phyloP scores from a whole-genome alignment of 768 basidiomycete genomes.

The Omphalotus guepiniiformis region DNA sequence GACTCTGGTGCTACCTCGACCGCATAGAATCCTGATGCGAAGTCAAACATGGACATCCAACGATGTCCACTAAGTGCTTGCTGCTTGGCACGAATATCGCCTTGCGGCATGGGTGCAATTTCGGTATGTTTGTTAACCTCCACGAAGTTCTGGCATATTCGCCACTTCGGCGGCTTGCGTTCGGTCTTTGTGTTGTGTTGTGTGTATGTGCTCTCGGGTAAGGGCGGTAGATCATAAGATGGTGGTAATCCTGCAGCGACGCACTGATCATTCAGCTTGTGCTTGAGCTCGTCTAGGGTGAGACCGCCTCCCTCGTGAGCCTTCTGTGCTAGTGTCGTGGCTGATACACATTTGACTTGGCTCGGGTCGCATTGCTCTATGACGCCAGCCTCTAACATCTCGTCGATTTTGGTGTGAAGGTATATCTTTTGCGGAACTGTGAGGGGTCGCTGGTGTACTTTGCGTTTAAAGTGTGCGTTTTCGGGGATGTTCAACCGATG shows the following conservation, averaged over 20 bases:
- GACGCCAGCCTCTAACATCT: conserved; percentile 30
- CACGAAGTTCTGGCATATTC: background rate
- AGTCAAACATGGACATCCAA: conserved; percentile 32
- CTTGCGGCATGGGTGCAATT: no score
- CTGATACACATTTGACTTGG: conserved; percentile 31
- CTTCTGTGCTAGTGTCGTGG: conserved; percentile 33
- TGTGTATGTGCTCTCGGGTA: conserved; percentile 8
- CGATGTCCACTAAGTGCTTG: conserved; percentile 29
- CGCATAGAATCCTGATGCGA: conserved; percentile 19
- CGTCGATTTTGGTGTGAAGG: conserved; percentile 26
- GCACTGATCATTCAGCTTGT: conserved; percentile 30
- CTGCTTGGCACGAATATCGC: conserved; percentile 34
- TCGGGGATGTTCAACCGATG: conserved; percentile 30
- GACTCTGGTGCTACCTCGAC: conserved; percentile 1
- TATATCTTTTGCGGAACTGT: conserved; percentile 28
- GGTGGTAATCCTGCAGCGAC: conserved; percentile 18
- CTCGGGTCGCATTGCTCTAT: conserved; percentile 22
- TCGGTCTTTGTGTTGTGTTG: no score
- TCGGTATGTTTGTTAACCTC: background rate
- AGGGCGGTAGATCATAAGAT: conserved; percentile 19
- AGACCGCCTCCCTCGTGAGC: conserved; percentile 26
- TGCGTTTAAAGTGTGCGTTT: conserved; percentile 24
- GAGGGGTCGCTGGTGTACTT: conserved; percentile 26
- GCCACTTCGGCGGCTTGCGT: no score
- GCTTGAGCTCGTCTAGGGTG: conserved; percentile 28